Percentiles rank a stretch among this genome's conserved stretches.
phyloP scores from a whole-genome alignment of 2,329 filamentous ascomycete species.

The Lasiodiplodia hormozganensis region DNA sequence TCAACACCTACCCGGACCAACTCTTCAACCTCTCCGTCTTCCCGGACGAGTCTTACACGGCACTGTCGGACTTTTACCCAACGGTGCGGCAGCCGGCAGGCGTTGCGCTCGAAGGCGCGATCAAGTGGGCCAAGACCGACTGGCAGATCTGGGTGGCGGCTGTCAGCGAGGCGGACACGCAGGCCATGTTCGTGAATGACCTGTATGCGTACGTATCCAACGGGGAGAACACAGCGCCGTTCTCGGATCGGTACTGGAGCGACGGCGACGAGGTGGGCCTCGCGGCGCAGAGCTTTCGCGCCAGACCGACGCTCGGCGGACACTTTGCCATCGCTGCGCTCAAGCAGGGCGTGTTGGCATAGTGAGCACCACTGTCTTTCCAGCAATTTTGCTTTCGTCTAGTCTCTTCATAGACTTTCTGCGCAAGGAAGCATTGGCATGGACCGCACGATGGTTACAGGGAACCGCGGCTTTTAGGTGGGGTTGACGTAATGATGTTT shows the following conservation, averaged over 20 bases:
- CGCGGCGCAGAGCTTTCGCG: conserved; percentile 41
- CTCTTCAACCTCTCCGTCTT: conserved; percentile 50
- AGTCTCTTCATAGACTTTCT: too few relatives aligned
- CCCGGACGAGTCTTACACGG: conserved; percentile 43
- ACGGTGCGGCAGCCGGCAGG: conserved; percentile 46
- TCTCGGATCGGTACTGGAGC: conserved; percentile 52
- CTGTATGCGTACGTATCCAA: conserved; percentile 53
- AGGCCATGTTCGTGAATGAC: conserved; percentile 46
- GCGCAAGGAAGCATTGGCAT: too few relatives aligned
- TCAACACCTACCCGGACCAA: conserved; percentile 52
- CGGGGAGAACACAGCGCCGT: conserved; percentile 52
- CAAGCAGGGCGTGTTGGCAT: conserved; percentile 30
- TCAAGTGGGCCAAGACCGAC: conserved; percentile 53
- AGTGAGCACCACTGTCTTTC: neutral
- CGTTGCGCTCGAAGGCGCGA: conserved; percentile 49
- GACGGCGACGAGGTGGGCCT: conserved; percentile 35
- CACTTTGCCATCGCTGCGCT: conserved; percentile 53
- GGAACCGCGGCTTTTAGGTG: too few relatives aligned
- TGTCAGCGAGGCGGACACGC: conserved; percentile 27
- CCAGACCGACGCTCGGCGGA: conserved; percentile 52
- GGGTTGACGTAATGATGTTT: neutral
- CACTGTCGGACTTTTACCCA: conserved; percentile 48
- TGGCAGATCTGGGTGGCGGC: conserved; percentile 55
- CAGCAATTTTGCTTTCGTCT: neutral
- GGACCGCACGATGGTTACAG: too few relatives aligned